Base-by-base conservation (phyloP, 768 basidiomycete species). In the Suillus discolor region DNA sequence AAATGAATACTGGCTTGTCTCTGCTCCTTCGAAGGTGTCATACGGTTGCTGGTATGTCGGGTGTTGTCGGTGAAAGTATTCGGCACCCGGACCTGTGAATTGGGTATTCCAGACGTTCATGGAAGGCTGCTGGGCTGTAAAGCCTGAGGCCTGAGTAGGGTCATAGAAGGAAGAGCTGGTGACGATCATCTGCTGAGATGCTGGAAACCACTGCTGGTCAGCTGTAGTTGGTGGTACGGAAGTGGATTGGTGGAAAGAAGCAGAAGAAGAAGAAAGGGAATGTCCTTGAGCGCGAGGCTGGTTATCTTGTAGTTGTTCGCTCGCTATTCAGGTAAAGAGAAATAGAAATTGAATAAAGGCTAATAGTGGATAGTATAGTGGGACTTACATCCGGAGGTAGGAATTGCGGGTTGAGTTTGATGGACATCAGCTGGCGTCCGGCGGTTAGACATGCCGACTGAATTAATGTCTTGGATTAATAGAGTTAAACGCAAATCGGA, bases 101-200 rank as follows among this genome's bases (percentile, higher is more conserved):
- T 65, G 68, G 4, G 51, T 41, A 20, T 67, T 54, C 72, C 69
- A 77, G 67, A 61, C 77, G 23, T 75, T 71, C 79, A 82, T 80
- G 42, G 81, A 80, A 53, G 81, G 78, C 61, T 82, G 81, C 70
- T 84, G 85, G 61, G 82, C 78, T 2, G 66, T 73, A 61, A 67
- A 75, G 70, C 75, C 62, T 25, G 72, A 70, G n/a, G 75, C 70
- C 4, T 78, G 77, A 23, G 82, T 75, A 6, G 85, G 78, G 63
- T 85, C 84, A 71, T 87, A 88, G 69, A 86, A 85, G 8, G 85
- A 80, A 11, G 85, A 79, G 0, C 80, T 78, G 18, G 86, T 80
- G 44, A 84, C 83, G 67, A 88, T 87, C 87, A 88, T 87, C 47
- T 71, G 64, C 7, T 66, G 63, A 15, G 68, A 39, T 12, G 28